Evolutionary conservation across 257 asterid species (phyloP), one percentile per base, ranked within the genome.

Genomic region (Ehretia macrophylla): DNA sequence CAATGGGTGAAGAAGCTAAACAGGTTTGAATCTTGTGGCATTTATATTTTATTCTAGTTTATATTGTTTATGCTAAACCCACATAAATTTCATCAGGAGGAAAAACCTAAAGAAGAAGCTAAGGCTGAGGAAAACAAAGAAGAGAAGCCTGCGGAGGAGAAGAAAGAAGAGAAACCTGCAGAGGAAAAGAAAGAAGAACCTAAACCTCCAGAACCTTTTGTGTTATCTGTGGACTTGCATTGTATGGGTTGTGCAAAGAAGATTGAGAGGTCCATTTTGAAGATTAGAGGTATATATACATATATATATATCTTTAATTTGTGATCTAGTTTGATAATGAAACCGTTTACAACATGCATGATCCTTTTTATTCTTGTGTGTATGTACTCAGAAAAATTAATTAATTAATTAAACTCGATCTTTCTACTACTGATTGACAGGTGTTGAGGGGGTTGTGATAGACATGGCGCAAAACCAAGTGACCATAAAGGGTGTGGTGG

Each of bases 161-260:
- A 60, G 59, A 71, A 51, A 17, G 66, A 69, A 21, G 76, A 63
- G 37, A 60, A 58, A 21, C 51, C 55, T 22, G 82, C 62, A 23
- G 79, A 76, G 40, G 63, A 65, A 64, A 61, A 72, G 47, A 63
- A 78, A 55, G 78, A 72, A 70, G 88, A 79, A 50, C 64, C 90
- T 0, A 81, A 83, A 51, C 84, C 47, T 10, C 47, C 84, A 5
- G 46, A 69, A 0, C 95, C 95, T 19, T 69, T 83, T 35, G 88
- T 90, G 23, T 68, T 90, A 77, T 83, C 54, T 32, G 76, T 87
- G 40, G 96, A 87, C 62, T 77, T 90, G 75, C 97, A 90, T 63
- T 90, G 97, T 64, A 72, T 79, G 53, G 96, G 97, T 42, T 90
- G 97, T 71, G 96, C 95, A 0, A 87, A 85, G 79, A 87, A 87